These are phyloP conservation scores for Mollisia scopiformis DNA, from an alignment of 2,329 filamentous ascomycete species.

Conservation along the genomic window DNA sequence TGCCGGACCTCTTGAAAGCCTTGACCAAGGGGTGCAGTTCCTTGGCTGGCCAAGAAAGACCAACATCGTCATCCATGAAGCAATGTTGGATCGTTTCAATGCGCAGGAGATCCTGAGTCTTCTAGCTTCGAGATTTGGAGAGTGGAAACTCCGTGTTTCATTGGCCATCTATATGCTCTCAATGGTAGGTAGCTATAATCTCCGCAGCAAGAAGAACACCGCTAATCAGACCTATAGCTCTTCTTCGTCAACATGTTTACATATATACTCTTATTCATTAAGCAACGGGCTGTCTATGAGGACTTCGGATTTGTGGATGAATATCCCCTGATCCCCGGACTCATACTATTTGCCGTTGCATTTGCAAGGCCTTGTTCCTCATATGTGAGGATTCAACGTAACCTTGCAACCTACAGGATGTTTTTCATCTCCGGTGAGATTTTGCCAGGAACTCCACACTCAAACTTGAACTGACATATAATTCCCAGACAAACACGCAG, in stretches of 20 bases:
- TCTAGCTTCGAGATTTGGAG: not conserved
- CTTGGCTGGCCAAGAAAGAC: not conserved
- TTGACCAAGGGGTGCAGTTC: not conserved
- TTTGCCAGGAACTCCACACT: not conserved
- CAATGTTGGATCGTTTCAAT: not conserved
- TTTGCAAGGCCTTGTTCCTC: not conserved
- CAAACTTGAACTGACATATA: not conserved
- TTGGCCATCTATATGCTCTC: not conserved
- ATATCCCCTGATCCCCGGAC: not conserved
- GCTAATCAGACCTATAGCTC: not conserved
- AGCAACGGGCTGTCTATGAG: not conserved
- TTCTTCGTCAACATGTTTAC: not conserved
- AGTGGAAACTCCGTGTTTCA: not conserved
- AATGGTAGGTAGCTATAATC: not conserved
- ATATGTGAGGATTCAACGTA: not conserved
- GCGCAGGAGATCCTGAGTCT: not conserved
- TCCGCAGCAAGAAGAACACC: not conserved
- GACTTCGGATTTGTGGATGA: not conserved
- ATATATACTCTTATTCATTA: not conserved
- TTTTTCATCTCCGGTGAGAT: not conserved
- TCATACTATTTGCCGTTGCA: not conserved
- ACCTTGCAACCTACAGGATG: not conserved
- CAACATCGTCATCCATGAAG: not conserved
- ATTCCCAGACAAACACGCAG: constrained; percentile 4
- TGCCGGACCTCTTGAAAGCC: not conserved